Evolutionary conservation across 2,329 filamentous ascomycete genomes (phyloP).

Genomic region (Lasiodiplodia citricola): DNA sequence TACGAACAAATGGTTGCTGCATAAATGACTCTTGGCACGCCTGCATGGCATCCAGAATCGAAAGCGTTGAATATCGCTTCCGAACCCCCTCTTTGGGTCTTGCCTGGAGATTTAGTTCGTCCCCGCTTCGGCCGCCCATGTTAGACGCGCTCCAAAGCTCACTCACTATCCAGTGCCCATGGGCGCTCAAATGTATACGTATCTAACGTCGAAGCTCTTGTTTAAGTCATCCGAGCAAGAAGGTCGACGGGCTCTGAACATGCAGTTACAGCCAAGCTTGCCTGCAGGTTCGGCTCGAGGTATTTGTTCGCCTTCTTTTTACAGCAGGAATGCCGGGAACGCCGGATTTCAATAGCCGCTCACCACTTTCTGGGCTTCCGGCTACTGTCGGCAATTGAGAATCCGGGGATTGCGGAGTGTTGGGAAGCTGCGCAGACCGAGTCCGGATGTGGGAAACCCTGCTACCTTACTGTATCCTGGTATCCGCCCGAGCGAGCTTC

Average conservation of each 20-base stretch:
- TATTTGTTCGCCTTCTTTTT: background rate
- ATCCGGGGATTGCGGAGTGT: background rate
- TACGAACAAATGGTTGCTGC: background rate
- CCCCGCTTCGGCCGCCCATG: too few relatives aligned
- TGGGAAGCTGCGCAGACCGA: background rate
- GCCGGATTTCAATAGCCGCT: background rate
- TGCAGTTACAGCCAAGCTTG: background rate
- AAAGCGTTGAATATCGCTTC: background rate
- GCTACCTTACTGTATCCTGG: background rate
- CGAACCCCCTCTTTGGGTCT: background rate
- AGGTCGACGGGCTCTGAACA: background rate
- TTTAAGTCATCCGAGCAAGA: background rate
- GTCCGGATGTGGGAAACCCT: background rate
- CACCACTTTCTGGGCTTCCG: background rate
- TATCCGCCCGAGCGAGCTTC: background rate
- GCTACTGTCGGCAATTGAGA: background rate
- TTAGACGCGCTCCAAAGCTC: too few relatives aligned
- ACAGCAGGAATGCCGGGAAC: background rate
- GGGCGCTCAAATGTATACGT: too few relatives aligned
- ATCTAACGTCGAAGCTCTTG: too few relatives aligned
- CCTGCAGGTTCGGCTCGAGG: background rate
- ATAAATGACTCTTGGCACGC: background rate
- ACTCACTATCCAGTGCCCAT: too few relatives aligned
- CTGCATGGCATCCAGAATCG: background rate
- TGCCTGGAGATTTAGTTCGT: too few relatives aligned